Conservation (phyloP, 1,139 yeast genomes). For the Lodderomyces oxycetoniae region DNA sequence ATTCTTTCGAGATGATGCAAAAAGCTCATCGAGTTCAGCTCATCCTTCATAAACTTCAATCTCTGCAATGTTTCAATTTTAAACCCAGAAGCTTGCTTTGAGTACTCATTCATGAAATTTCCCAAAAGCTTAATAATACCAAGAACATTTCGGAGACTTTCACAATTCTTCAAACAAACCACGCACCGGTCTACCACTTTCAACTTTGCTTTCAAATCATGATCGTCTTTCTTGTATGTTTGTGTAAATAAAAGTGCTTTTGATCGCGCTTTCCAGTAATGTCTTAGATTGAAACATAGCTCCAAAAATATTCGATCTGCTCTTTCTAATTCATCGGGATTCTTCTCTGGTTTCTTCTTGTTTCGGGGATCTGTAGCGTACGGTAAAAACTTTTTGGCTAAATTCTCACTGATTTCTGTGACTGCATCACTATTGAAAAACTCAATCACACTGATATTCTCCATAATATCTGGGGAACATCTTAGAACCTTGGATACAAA, state of each 20-base stretch:
- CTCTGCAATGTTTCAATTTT: conserved; percentile 77
- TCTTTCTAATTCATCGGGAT: conserved; percentile 63
- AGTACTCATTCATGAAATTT: conserved; percentile 83
- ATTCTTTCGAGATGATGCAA: conserved; percentile 83
- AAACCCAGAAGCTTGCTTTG: conserved; percentile 82
- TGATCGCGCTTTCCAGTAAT: conserved; percentile 87
- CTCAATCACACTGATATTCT: conserved; percentile 70
- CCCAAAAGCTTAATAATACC: conserved; percentile 82
- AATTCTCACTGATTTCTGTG: conserved; percentile 63
- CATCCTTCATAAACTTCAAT: conserved; percentile 80
- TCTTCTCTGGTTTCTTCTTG: conserved; percentile 46
- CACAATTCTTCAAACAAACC: conserved; percentile 55
- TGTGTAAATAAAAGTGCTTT: conserved; percentile 64
- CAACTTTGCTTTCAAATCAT: conserved; percentile 61
- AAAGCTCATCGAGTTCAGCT: conserved; percentile 72
- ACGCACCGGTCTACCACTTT: conserved; percentile 65
- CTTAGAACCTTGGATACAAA: conserved; percentile 61
- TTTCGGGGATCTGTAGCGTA: conserved; percentile 52
- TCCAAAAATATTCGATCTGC: conserved; percentile 79
- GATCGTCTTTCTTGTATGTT: conserved; percentile 70
- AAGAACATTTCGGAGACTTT: conserved; percentile 61
- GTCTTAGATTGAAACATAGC: conserved; percentile 69
- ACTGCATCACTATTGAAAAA: conserved; percentile 74
- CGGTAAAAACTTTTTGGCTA: conserved; percentile 66
- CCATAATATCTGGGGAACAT: conserved; percentile 68